Evolutionary conservation across 2,329 filamentous ascomycete species (phyloP).

Genomic region (Botryotinia convoluta): DNA sequence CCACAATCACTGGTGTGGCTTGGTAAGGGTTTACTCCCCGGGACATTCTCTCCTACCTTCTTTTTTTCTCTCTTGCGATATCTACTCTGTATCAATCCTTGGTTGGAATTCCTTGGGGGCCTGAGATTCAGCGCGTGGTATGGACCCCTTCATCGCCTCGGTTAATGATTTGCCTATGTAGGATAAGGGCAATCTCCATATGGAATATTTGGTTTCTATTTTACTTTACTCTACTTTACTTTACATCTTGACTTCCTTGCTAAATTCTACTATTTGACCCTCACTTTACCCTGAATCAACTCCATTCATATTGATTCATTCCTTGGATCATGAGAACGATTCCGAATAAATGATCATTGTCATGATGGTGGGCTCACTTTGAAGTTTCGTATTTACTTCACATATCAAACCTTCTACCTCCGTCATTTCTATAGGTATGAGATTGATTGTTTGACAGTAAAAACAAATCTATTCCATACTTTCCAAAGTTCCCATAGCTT

Average conservation of each 20-base stretch:
- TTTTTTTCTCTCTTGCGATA: neutral
- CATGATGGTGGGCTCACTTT: neutral
- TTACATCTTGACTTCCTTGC: neutral
- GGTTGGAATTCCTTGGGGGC: constrained; percentile 16
- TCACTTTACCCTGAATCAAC: constrained; percentile 16
- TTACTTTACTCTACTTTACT: neutral
- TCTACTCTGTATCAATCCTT: constrained; percentile 2
- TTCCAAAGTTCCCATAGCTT: neutral
- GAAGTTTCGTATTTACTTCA: neutral
- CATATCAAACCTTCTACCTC: neutral
- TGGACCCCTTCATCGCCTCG: constrained; percentile 18
- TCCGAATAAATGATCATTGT: neutral
- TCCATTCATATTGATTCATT: neutral
- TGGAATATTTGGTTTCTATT: neutral
- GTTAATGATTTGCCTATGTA: neutral
- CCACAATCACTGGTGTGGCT: constrained; percentile 22
- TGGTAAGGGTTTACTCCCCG: constrained; percentile 18
- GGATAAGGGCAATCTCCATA: neutral
- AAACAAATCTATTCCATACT: constrained; percentile 8
- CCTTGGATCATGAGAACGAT: neutral
- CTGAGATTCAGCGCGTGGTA: constrained; percentile 23
- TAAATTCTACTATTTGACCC: constrained; percentile 8
- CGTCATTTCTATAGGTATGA: constrained; percentile 1
- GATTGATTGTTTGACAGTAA: constrained; percentile 1
- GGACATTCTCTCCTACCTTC: neutral